phyloP scores from a whole-genome alignment of 306 rosid genomes.

The Prunus salicina region DNA sequence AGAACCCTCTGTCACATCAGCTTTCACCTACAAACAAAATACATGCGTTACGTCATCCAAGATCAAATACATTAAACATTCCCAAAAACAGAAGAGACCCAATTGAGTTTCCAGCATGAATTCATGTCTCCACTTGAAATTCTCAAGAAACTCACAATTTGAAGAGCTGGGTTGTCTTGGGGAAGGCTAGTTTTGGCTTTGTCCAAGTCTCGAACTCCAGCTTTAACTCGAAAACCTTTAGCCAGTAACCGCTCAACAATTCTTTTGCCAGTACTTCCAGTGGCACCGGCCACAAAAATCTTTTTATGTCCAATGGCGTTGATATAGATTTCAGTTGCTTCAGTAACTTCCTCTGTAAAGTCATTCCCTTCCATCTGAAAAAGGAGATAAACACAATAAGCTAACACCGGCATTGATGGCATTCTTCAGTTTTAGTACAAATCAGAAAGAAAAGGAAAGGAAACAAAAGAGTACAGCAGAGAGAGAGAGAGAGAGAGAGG shows the following conservation, averaged over 20 bases:
- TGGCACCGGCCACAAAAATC: conserved; percentile 90
- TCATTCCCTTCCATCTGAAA: conserved; percentile 69
- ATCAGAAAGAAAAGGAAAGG: no score
- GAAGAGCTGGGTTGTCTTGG: conserved; percentile 58
- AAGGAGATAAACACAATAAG: neutral
- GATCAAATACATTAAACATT: neutral
- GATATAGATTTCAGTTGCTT: conserved; percentile 27
- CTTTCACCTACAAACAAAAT: conserved; percentile 60
- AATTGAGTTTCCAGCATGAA: neutral
- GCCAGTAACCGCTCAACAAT: conserved; percentile 82
- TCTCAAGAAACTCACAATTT: conserved; percentile 50
- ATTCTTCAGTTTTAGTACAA: neutral
- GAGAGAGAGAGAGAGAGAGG: neutral
- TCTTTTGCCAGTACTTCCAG: conserved; percentile 87
- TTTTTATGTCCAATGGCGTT: conserved; percentile 40
- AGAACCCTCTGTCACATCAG: conserved; percentile 85
- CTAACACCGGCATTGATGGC: neutral
- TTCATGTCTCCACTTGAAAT: conserved; percentile 1
- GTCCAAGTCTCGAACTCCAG: conserved; percentile 81
- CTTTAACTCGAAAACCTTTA: conserved; percentile 80
- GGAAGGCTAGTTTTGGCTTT: conserved; percentile 62
- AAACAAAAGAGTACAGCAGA: neutral
- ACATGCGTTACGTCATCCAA: conserved; percentile 3
- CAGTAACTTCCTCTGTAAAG: conserved; percentile 42
- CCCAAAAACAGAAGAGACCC: conserved; percentile 4